Evolutionary conservation across 1,284 basidiomycete species (phyloP).

Genomic region (Inonotus obliquus): DNA sequence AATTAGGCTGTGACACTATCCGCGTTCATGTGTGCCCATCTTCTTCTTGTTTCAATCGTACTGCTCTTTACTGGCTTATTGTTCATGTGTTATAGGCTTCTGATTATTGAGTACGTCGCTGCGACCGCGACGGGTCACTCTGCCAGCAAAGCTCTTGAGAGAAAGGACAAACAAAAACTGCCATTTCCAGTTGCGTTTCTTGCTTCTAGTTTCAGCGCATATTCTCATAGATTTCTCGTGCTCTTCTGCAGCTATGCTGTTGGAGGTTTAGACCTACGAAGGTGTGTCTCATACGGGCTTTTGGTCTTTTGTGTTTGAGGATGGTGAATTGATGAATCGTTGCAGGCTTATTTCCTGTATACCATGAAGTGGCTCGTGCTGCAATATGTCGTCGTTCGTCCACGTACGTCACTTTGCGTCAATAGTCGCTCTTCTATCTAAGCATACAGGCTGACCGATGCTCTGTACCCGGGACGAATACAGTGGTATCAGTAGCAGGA

Average conservation of each 20-base stretch:
- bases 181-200: conserved; percentile 59
- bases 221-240: background rate
- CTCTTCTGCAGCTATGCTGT: conserved; percentile 51
- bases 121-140: conserved; percentile 55
- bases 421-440: background rate
- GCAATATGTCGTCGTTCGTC: conserved; percentile 81
- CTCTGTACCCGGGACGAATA: conserved; percentile 3
- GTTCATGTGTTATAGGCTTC: conserved; percentile 42
- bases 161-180: conserved; percentile 76
- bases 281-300: conserved; percentile 30
- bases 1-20: conserved; percentile 74
- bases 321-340: conserved; percentile 1
- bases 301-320: background rate
- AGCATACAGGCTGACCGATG: background rate
- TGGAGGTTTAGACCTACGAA: conserved; percentile 81
- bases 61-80: conserved; percentile 27
- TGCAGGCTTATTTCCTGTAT: conserved; percentile 81
- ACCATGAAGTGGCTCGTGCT: conserved; percentile 82
- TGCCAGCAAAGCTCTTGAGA: conserved; percentile 59
- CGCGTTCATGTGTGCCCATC: conserved; percentile 62
- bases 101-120: conserved; percentile 84
- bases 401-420: conserved; percentile 38
- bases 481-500: conserved; percentile 59
- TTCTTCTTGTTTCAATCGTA: conserved; percentile 21
- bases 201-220: background rate